Percentiles rank a stretch among this genome's conserved stretches.
Evolutionary conservation across 768 basidiomycete genomes (phyloP).

Genomic region (Boletus sp.): DNA sequence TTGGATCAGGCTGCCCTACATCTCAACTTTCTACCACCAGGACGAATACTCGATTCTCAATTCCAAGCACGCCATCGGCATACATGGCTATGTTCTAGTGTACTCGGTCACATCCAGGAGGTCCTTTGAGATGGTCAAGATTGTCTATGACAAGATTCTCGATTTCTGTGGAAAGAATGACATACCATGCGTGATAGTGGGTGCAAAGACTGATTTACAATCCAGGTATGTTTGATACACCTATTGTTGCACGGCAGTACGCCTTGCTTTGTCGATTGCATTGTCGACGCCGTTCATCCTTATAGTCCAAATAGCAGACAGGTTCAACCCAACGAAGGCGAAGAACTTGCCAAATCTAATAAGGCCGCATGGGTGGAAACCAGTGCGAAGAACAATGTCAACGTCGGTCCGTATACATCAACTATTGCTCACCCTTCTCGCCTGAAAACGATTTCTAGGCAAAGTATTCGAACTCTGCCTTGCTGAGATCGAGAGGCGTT

Average conservation of each 20-base stretch:
- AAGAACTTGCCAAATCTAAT: slow-evolving; percentile 68
- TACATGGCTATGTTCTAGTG: slow-evolving; percentile 95
- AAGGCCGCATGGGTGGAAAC: slow-evolving; percentile 85
- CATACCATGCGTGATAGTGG: slow-evolving; percentile 93
- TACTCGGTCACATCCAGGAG: slow-evolving; percentile 88
- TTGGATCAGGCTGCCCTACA: neutral
- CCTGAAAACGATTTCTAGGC: slow-evolving; percentile 38
- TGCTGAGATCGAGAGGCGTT: slow-evolving; percentile 76
- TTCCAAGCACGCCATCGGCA: slow-evolving; percentile 91
- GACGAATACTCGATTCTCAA: slow-evolving; percentile 96
- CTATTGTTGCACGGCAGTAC: slow-evolving; percentile 6
- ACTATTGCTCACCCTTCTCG: neutral
- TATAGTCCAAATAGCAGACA: slow-evolving; percentile 54
- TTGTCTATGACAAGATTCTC: slow-evolving; percentile 91
- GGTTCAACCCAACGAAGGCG: slow-evolving; percentile 71
- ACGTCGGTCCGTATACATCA: slow-evolving; percentile 70
- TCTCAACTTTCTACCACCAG: slow-evolving; percentile 29
- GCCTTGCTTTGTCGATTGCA: slow-evolving; percentile 9
- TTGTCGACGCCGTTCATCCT: slow-evolving; percentile 25
- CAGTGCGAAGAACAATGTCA: slow-evolving; percentile 82
- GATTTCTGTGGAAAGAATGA: slow-evolving; percentile 80
- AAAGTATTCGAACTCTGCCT: slow-evolving; percentile 85
- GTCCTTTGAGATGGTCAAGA: slow-evolving; percentile 93
- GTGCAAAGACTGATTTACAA: slow-evolving; percentile 84
- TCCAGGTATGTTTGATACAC: slow-evolving; percentile 54